Base-by-base conservation (phyloP, 2,329 filamentous ascomycete genomes). In the Alternaria alternata region DNA sequence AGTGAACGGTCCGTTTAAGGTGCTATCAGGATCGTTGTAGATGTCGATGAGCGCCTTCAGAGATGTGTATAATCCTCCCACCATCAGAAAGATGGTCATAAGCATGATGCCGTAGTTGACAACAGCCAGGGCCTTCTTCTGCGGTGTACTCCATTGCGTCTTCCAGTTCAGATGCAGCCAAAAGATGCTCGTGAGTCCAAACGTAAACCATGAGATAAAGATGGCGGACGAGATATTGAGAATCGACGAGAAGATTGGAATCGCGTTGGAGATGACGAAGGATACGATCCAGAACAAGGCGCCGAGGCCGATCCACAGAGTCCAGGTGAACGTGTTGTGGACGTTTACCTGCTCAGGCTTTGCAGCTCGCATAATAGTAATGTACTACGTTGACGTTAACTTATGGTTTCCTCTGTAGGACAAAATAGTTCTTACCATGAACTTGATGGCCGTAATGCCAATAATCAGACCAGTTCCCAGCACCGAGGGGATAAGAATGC, bases 391-490 rank as follows among this genome's bases (percentile, higher is more conserved):
- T 30, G 16, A 32, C 4, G 38, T 51, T 12, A 54, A 52, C 32
- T 32, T 18, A 4, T 30, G 18, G 18, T 14, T 26, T 11, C 12
- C 4, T 14, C 34, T 18, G 14, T 3, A 12, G 3, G 2, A 14
- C 1, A 44, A 6, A 20, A n/a, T 12, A 11, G 8, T 22, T 20
- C 54, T 11, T 38, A 53, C 51, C 65, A 90, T 81, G 69, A 88
- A 88, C 69, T 89, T 90, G 52, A 83, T 83, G 2, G 88, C 87
- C 2, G 91, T 86, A 65, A 90, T 87, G 14, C 86, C 88, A 70
- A 90, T 89, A 58, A 92, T 89, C 4, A 91, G 88, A 51, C 89
- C 89, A 0, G 89, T 88, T 49, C 91, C 87, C 42, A 91, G 81
- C 55, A 91, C 91, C 2, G 90, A 91, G 20, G 89, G 89, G 5